These are phyloP conservation scores for Suhomyces emberorum DNA, from an alignment of 805 yeast genomes.

Conservation along the genomic window DNA sequence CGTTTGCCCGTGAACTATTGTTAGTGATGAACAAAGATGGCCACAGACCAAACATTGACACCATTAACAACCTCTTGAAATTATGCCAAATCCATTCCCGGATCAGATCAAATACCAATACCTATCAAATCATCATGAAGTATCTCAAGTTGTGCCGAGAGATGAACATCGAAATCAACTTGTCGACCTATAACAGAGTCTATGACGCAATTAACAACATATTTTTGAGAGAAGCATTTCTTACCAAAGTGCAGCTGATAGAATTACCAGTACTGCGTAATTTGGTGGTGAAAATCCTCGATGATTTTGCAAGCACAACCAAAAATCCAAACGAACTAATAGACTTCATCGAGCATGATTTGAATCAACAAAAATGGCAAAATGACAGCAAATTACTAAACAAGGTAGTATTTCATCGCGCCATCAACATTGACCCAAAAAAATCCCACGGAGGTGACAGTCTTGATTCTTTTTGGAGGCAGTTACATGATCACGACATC, in stretches of 20 bases:
- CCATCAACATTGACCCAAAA: background rate
- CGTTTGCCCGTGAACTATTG: conserved; percentile 37
- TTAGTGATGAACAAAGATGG: conserved; percentile 42
- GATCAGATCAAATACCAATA: conserved; percentile 30
- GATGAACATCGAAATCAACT: conserved; percentile 25
- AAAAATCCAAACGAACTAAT: conserved; percentile 23
- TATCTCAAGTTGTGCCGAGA: conserved; percentile 27
- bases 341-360: conserved; percentile 33
- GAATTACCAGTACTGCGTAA: conserved; percentile 33
- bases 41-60: conserved; percentile 36
- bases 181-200: conserved; percentile 35
- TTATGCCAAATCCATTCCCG: conserved; percentile 29
- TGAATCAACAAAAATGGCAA: conserved; percentile 28
- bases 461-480: conserved; percentile 6
- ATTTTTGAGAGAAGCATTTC: conserved; percentile 35
- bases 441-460: background rate
- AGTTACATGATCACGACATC: conserved; percentile 2
- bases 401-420: conserved; percentile 21
- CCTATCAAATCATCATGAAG: conserved; percentile 28
- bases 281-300: conserved; percentile 27
- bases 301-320: conserved; percentile 34
- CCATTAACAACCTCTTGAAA: conserved; percentile 36
- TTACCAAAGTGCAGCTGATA: conserved; percentile 28
- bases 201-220: conserved; percentile 38
- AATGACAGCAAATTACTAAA: conserved; percentile 25